phyloP scores from a whole-genome alignment of 2,329 filamentous ascomycete species.

The Nothophoma quercina region DNA sequence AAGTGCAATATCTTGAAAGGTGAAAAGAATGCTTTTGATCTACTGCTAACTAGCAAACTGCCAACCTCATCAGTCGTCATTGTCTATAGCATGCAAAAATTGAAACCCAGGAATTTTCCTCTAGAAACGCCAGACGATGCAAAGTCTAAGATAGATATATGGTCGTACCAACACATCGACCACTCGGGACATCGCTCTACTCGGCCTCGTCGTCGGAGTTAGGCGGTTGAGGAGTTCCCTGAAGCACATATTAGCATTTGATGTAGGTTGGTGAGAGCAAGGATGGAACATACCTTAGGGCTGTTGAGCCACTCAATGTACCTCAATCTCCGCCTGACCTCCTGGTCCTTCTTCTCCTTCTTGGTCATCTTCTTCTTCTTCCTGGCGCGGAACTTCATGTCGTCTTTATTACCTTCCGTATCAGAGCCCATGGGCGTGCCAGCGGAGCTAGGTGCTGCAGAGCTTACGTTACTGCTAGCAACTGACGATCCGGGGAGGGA shows the following conservation, averaged over 20 bases:
- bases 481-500: constrained; percentile 69
- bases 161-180: constrained; percentile 13
- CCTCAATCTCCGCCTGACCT: constrained; percentile 83
- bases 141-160: constrained; percentile 28
- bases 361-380: constrained; percentile 99
- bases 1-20: background rate
- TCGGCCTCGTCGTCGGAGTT: constrained; percentile 53
- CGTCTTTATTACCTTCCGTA: constrained; percentile 77
- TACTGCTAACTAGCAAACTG: constrained; percentile 20
- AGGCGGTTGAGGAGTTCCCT: constrained; percentile 51
- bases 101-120: constrained; percentile 16
- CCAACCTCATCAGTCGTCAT: constrained; percentile 20
- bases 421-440: constrained; percentile 78
- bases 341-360: constrained; percentile 92
- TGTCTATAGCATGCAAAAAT: constrained; percentile 19
- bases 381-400: constrained; percentile 89
- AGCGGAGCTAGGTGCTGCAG: constrained; percentile 52
- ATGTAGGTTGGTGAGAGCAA: background rate
- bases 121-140: constrained; percentile 28
- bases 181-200: constrained; percentile 30
- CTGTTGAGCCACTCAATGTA: constrained; percentile 82
- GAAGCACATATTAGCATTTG: constrained; percentile 30
- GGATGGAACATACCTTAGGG: constrained; percentile 57
- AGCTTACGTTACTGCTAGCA: constrained; percentile 54
- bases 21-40: constrained; percentile 18